Conservation (phyloP, 2,329 filamentous ascomycete species). For the Didymella glomerata region DNA sequence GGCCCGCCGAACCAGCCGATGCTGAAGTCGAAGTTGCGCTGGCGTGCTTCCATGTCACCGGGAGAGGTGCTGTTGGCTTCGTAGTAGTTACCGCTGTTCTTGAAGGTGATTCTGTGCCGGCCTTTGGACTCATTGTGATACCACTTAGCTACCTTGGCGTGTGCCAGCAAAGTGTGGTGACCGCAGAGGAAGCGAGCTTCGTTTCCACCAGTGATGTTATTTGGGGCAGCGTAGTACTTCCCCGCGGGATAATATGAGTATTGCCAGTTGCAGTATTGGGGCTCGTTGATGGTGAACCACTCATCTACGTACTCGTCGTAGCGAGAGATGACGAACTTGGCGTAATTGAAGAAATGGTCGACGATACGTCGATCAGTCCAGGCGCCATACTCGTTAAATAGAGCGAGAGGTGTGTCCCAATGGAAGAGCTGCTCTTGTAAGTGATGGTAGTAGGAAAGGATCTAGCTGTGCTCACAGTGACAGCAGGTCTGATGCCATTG, state of each 20-base stretch:
- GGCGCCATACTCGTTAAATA: constrained; percentile 55
- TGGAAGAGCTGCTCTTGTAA: constrained; percentile 46
- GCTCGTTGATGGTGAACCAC: constrained; percentile 55
- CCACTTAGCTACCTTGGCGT: constrained; percentile 56
- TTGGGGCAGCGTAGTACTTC: constrained; percentile 57
- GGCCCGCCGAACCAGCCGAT: constrained; percentile 58
- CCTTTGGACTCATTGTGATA: constrained; percentile 58
- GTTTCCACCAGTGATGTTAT: constrained; percentile 52
- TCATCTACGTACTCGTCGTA: constrained; percentile 53
- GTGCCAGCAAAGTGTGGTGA: constrained; percentile 55
- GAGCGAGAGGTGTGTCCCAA: constrained; percentile 54
- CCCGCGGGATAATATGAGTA: constrained; percentile 57
- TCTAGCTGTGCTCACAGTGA: constrained; percentile 32
- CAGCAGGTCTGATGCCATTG: constrained; percentile 46
- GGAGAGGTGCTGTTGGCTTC: constrained; percentile 49
- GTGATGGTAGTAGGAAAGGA: not conserved
- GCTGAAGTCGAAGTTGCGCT: constrained; percentile 54
- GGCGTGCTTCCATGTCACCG: constrained; percentile 49
- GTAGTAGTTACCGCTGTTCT: constrained; percentile 55
- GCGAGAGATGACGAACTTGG: constrained; percentile 53
- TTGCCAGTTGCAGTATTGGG: constrained; percentile 60
- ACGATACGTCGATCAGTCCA: constrained; percentile 53
- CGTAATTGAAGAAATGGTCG: constrained; percentile 55
- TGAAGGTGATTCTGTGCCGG: constrained; percentile 54
- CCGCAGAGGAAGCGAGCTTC: constrained; percentile 56